These are phyloP conservation scores for Suzukiozyma palmioleophila DNA, from an alignment of 1,139 yeast genomes.

Conservation along the genomic window DNA sequence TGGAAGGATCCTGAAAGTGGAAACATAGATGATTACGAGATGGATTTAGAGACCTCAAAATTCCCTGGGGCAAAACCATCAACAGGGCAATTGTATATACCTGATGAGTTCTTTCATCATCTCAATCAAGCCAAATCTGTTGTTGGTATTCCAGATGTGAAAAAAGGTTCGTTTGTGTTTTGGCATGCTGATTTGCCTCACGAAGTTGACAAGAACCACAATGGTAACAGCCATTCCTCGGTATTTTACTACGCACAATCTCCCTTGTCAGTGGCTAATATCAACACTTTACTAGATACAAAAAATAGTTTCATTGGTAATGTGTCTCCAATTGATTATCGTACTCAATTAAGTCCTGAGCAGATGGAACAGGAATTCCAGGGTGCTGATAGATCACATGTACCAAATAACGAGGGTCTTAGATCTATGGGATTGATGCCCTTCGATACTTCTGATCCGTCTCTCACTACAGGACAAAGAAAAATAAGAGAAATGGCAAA, in stretches of 20 bases:
- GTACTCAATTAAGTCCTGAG: constrained; percentile 12
- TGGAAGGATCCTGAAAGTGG: constrained; percentile 17
- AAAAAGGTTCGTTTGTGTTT: constrained; percentile 40
- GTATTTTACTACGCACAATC: constrained; percentile 23
- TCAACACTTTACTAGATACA: constrained; percentile 13
- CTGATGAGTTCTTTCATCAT: constrained; percentile 22
- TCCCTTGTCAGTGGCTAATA: constrained; percentile 13
- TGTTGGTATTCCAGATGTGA: constrained; percentile 29
- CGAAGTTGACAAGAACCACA: constrained; percentile 42
- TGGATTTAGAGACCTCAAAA: constrained; percentile 19
- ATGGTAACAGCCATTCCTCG: constrained; percentile 34
- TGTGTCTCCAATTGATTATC: constrained; percentile 14
- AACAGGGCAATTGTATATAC: constrained; percentile 18
- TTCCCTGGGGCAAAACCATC: constrained; percentile 20
- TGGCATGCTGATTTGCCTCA: constrained; percentile 50
- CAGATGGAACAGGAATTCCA: constrained; percentile 11
- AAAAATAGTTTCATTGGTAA: constrained; percentile 11
- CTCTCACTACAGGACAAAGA: constrained; percentile 18
- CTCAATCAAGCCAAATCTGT: constrained; percentile 20
- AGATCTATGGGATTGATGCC: constrained; percentile 20
- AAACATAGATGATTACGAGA: constrained; percentile 15
- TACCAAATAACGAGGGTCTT: constrained; percentile 17
- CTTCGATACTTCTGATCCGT: constrained; percentile 15
- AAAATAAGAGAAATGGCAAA: constrained; percentile 17
- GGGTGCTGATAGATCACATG: constrained; percentile 14